Conservation (phyloP, 108 stramenopile genomes). For the Discostella pseudostelligera region DNA sequence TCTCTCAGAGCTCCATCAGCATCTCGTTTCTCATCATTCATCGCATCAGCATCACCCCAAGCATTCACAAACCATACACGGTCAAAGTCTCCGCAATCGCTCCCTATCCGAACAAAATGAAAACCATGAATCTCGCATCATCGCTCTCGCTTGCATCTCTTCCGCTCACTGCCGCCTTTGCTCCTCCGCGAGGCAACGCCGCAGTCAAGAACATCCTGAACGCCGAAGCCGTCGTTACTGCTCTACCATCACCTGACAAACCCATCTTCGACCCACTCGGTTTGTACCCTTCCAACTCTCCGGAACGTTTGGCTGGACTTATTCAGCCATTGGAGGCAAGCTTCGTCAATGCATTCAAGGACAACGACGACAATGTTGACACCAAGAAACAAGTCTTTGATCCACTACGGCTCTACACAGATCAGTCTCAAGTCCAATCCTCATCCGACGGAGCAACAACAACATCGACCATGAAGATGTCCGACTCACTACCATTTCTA, state of each 20-base stretch:
- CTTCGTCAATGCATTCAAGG: background rate
- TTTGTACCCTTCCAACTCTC: conserved; percentile 14
- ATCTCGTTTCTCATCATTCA: no score
- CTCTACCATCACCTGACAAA: conserved; percentile 1
- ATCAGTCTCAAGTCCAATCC: conserved; percentile 17
- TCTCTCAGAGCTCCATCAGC: no score
- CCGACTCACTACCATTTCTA: conserved; percentile 29
- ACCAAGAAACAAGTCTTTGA: conserved; percentile 9
- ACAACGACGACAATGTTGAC: background rate
- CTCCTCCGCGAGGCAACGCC: background rate
- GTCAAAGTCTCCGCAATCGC: no score
- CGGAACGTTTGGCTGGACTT: conserved; percentile 16
- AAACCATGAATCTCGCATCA: conserved; percentile 1
- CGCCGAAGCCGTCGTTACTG: background rate
- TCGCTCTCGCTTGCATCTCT: background rate
- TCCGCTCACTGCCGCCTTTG: conserved; percentile 7
- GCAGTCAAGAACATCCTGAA: background rate
- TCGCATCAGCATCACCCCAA: no score
- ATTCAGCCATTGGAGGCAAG: conserved; percentile 13
- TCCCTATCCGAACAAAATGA: no score
- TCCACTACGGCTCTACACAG: conserved; percentile 22
- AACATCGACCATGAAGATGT: conserved; percentile 16
- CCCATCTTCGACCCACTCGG: conserved; percentile 29
- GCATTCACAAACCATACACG: no score
- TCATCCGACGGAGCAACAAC: no score